Evolutionary conservation across 2,329 filamentous ascomycete species (phyloP).

Genomic region (Trichoderma guizhouense): DNA sequence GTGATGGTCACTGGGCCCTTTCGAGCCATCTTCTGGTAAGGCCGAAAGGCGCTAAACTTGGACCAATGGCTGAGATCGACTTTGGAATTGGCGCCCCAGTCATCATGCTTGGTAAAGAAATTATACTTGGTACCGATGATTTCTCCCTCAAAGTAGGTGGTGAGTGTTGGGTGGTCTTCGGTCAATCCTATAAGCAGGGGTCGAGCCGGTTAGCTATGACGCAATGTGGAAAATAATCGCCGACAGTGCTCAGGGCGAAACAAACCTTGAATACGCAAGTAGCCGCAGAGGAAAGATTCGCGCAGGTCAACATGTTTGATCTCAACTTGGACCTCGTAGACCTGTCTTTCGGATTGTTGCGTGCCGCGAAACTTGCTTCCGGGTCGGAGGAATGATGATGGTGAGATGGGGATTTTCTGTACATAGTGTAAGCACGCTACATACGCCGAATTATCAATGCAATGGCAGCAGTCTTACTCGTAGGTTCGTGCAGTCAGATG

Average conservation of each 20-base stretch:
- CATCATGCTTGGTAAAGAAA: constrained; percentile 85
- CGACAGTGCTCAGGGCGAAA: not conserved
- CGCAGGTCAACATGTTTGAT: constrained; percentile 94
- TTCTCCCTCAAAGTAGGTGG: constrained; percentile 97
- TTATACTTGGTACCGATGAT: constrained; percentile 93
- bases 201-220: constrained; percentile 17
- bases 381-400: constrained; percentile 80
- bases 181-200: constrained; percentile 65
- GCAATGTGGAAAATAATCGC: not conserved
- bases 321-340: constrained; percentile 94
- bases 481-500: constrained; percentile 36
- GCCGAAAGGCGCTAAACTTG: constrained; percentile 82
- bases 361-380: constrained; percentile 87
- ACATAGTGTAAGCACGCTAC: not conserved
- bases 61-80: constrained; percentile 92
- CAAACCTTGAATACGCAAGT: constrained; percentile 87
- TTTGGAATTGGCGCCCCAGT: constrained; percentile 90
- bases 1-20: constrained; percentile 57
- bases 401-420: constrained; percentile 71
- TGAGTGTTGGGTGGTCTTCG: constrained; percentile 93
- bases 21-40: constrained; percentile 59
- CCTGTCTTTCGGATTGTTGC: constrained; percentile 87
- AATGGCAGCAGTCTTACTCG: constrained; percentile 29
- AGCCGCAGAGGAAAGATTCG: constrained; percentile 92
- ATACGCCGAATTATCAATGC: not conserved